Base-by-base conservation (phyloP, 805 yeast genomes). In the Cyberlindnera mycetangii region DNA sequence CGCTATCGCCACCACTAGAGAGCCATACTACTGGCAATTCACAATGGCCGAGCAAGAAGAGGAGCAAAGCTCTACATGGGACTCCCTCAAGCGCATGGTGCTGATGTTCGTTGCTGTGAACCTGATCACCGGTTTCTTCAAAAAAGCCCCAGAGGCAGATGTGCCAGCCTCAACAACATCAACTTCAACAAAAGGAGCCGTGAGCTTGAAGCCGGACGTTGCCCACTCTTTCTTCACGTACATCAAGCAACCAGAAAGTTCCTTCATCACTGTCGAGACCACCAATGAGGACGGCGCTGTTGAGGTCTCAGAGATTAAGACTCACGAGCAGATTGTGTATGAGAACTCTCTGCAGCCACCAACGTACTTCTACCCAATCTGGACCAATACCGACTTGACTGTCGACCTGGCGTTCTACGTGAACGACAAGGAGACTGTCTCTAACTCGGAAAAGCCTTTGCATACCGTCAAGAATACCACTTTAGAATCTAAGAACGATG, bases 301-400 rank as follows among this genome's bases (percentile, higher is more conserved):
- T 15, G 34, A 35, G 30, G 15, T 15, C 8, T 20, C 19, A 9
- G 37, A 47, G 16, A 33, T 51, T 7, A 48, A 49, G 28, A 50
- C 52, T 9, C 15, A 39, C 4, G 62, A 60, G 32, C 54, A 52
- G 33, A 37, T 55, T 10, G 45, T 52, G 20, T 61, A 58, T 34
- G 55, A 55, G 41, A 60, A 61, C 42, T 55, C 65, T 3, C 31
- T 45, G 8, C 17, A 25, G 15, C 48, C 49, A 10, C 49, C 65
- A 9, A 45, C 25, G 20, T 50, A 44, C 30, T 42, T 38, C 7
- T 32, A 48, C 5, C 64, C 65, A 27, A 44, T 58, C 11, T 59
- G 54, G 54, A 33, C 49, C 3, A 36, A n/a, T 0, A 32, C 42
- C 2, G 58, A 50, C 14, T 20, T 25, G 9, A 31, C 35, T 0